Evolutionary conservation across 805 yeast genomes (phyloP), one percentile per base, ranked within the genome.

Genomic region (Metschnikowia gelsemii): DNA sequence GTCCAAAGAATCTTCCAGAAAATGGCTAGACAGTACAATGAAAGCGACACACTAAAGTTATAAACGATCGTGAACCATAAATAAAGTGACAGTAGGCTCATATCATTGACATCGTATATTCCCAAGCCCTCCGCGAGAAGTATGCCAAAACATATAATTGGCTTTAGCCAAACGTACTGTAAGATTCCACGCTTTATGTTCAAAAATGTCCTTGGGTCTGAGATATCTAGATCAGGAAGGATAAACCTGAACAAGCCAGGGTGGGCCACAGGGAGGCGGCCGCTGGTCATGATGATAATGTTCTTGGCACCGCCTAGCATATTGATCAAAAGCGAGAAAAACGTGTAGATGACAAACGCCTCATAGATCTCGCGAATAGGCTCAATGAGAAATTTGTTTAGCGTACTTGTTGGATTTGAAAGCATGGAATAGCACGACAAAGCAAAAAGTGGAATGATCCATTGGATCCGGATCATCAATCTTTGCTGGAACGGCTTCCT

Each of bases 121-220:
- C 80, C 78, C 12, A 70, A 43, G 0, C 73, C 45, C 45, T 79
- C 76, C 22, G 78, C 62, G 28, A 75, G 39, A 18, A 76, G 58
- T 19, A 75, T 69, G n/a, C 74, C 64, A 9, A 81, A 45, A 45
- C 89, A 83, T n/a, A 90, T 70, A 11, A 87, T 46, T 0, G 97
- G 97, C 55, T 95, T 90, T 45, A 90, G 61, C 96, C 96, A 93
- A 6, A 91, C 96, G 57, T 91, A 93, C 61, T 93, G 99, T 37
- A 93, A 65, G 5, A 93, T 82, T 2, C 95, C 91, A 46, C 96
- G 67, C 56, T 93, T 93, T 36, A 93, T 79, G 14, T 65, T 65
- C 44, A 91, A 64, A 57, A 89, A 87, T 3, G 87, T 80, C 21
- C 71, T 70, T 0, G 99, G 96, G 56, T 93, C 96, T 2, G 91